Evolutionary conservation across 2,329 filamentous ascomycete genomes (phyloP), one percentile per base, ranked within the genome.

Genomic region (Neoarthrinium moseri): DNA sequence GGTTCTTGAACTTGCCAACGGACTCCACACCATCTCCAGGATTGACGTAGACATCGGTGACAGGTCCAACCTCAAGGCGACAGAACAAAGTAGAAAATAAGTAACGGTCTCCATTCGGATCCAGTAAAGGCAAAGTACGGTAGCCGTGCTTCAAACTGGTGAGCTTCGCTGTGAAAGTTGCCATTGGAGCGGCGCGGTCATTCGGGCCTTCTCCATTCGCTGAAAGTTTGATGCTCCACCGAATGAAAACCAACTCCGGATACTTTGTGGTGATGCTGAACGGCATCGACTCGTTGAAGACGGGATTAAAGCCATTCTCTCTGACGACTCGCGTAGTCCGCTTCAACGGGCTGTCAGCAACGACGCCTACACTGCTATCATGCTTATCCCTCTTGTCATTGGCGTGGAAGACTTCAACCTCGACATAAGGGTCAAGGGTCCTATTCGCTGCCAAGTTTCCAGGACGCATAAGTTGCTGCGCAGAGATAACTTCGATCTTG

Each of bases 81-180:
- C 91, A 96, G 67, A 97, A 96, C 13, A 99, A 75, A 10, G 91
- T 95, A 3, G 94, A 96, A 69, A 96, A 96, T 34, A 96, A 78
- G 64, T 95, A 97, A 57, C 91, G 89, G 57, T 96, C 91, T 50
- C 91, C 94, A 52, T 90, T 88, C 46, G 83, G 80, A 68, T 97
- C 91, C 65, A 90, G 87, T 13, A 99, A 77, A 10, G 92, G 94
- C 43, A 97, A 75, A 50, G 95, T 95, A 51, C 92, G 90, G 66
- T 94, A 97, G 22, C 94, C 94, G 66, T 94, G 85, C 63, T 92
- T 90, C 33, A 97, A 79, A 62, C 86, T 95, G 70, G 78, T 85
- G 42, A 97, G 83, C 70, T 97, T 97, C 51, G 89, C 91, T 2
- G 90, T 97, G 67, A 92, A 97, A 1, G 87, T 94, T 3, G 90